Conservation (phyloP, 1,139 yeast genomes). For the Eremothecium sinecaudum region DNA sequence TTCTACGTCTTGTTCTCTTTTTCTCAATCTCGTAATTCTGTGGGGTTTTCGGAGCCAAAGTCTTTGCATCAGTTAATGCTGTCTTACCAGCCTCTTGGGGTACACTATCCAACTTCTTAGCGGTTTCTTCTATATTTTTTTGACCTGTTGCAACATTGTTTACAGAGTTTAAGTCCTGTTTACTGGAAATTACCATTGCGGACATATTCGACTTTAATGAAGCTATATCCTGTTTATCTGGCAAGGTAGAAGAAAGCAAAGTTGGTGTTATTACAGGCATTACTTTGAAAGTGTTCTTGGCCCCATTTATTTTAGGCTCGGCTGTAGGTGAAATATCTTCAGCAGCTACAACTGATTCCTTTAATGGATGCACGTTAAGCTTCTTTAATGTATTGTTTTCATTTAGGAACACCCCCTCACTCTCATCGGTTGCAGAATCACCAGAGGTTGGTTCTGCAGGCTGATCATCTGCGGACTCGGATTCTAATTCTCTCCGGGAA, state of each 20-base stretch:
- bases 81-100: neutral
- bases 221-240: neutral
- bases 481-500: constrained; percentile 20
- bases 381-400: constrained; percentile 15
- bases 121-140: constrained; percentile 14
- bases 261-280: constrained; percentile 3
- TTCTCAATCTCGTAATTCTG: neutral
- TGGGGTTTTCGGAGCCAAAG: neutral
- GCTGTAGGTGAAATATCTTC: neutral
- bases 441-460: constrained; percentile 15
- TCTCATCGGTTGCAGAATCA: constrained; percentile 25
- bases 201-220: neutral
- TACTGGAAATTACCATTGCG: neutral
- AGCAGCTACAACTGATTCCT: constrained; percentile 12
- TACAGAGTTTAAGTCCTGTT: neutral
- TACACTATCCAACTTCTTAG: constrained; percentile 4
- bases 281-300: no score
- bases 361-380: constrained; percentile 18
- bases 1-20: neutral
- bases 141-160: constrained; percentile 5
- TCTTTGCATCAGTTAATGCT: neutral
- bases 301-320: neutral
- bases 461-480: constrained; percentile 13
- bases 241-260: constrained; percentile 1
- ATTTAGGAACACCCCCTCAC: constrained; percentile 15